phyloP scores from a whole-genome alignment of 371 early-diverging fungal species.

The Gilbertella persicaria region DNA sequence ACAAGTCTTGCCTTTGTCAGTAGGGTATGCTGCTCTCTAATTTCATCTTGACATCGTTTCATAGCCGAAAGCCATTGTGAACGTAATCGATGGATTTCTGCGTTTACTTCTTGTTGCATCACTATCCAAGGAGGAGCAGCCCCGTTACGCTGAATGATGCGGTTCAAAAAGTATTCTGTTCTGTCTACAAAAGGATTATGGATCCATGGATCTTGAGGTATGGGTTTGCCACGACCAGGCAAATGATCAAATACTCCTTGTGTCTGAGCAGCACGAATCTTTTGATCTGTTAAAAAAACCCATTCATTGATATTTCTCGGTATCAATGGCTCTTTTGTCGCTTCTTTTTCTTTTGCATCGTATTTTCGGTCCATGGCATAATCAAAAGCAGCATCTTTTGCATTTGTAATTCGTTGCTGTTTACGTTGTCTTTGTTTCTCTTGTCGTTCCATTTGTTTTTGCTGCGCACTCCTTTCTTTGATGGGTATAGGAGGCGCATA shows the following conservation, averaged over 20 bases:
- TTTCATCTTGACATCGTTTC: conserved; percentile 8
- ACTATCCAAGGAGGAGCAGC: conserved; percentile 55
- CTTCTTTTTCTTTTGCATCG: conserved; percentile 7
- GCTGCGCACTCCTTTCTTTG: conserved; percentile 23
- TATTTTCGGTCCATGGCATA: conserved; percentile 23
- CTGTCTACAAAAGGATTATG: conserved; percentile 47
- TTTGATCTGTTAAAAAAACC: conserved; percentile 39
- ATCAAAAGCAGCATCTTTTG: conserved; percentile 29
- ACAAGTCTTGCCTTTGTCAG: conserved; percentile 1
- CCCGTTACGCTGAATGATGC: conserved; percentile 51
- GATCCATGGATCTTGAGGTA: conserved; percentile 28
- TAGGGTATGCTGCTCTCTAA: not conserved
- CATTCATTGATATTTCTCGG: conserved; percentile 21
- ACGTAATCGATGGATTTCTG: conserved; percentile 34
- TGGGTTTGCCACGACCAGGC: conserved; percentile 47
- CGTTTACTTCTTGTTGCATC: conserved; percentile 48
- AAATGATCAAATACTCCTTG: conserved; percentile 51
- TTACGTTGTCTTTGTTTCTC: conserved; percentile 10
- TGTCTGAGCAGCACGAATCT: conserved; percentile 42
- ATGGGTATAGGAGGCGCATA: not conserved
- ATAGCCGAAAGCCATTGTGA: conserved; percentile 24
- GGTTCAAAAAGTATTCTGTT: conserved; percentile 50
- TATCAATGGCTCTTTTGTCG: conserved; percentile 1
- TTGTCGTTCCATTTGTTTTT: conserved; percentile 22
- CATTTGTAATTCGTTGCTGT: conserved; percentile 25